A percentile compares a stretch with the other conserved stretches of the same genome.
phyloP scores from a whole-genome alignment of 2,329 filamentous ascomycete species.

The Trichoderma atrobrunneum region DNA sequence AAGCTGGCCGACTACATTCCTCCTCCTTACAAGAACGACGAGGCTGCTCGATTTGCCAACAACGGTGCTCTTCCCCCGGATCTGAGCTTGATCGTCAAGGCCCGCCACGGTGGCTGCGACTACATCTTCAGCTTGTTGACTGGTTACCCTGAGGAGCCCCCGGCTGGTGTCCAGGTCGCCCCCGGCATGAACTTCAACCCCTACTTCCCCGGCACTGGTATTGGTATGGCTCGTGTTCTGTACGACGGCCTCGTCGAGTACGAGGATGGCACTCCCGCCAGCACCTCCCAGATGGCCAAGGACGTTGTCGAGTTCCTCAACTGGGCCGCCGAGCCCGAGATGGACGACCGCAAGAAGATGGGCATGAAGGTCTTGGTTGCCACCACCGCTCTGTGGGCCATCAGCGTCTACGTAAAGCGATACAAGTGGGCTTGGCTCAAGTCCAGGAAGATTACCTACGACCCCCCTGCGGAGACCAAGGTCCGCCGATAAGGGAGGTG shows the following conservation, averaged over 20 bases:
- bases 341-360: constrained; percentile 99
- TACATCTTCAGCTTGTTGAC: constrained; percentile 98
- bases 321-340: constrained; percentile 98
- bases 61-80: constrained; percentile 96
- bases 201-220: constrained; percentile 98
- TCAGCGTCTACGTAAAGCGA: constrained; percentile 97
- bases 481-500: constrained; percentile 44
- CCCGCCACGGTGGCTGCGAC: constrained; percentile 93
- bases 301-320: constrained; percentile 98
- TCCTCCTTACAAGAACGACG: constrained; percentile 95
- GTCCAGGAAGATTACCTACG: constrained; percentile 89
- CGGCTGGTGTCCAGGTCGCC: constrained; percentile 80
- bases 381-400: constrained; percentile 71
- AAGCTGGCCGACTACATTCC: constrained; percentile 98
- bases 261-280: constrained; percentile 91
- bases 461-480: constrained; percentile 62
- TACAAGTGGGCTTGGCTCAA: constrained; percentile 99
- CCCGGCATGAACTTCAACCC: constrained; percentile 99
- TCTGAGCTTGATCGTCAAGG: constrained; percentile 97
- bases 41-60: constrained; percentile 96
- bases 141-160: constrained; percentile 94
- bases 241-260: constrained; percentile 98
- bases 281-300: constrained; percentile 99
- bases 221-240: constrained; percentile 97
- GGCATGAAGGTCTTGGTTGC: constrained; percentile 92